These are phyloP conservation scores for Phycomyces nitens DNA, from an alignment of 192 early-diverging fungal genomes.

Conservation along the genomic window DNA sequence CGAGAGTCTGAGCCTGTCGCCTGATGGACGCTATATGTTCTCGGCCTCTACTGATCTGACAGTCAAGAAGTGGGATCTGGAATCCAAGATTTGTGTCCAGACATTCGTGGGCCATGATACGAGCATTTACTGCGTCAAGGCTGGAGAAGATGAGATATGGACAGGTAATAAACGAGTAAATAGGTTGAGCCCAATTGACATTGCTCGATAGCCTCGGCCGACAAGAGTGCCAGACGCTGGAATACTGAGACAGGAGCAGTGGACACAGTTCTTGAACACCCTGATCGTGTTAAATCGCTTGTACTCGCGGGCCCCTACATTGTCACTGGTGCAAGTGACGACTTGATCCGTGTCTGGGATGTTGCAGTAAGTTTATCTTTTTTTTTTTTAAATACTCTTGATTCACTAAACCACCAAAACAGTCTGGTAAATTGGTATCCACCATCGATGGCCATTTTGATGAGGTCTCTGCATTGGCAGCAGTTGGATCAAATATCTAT, in stretches of 20 bases:
- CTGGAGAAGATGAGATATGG: slow-evolving; percentile 70
- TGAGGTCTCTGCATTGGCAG: slow-evolving; percentile 71
- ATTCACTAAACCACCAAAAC: neutral
- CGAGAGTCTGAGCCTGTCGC: slow-evolving; percentile 49
- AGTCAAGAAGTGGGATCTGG: slow-evolving; percentile 61
- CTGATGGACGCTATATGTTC: slow-evolving; percentile 47
- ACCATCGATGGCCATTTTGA: slow-evolving; percentile 86
- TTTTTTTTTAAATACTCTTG: slow-evolving; percentile 10
- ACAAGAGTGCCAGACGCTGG: slow-evolving; percentile 86
- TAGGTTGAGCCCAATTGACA: too few relatives aligned
- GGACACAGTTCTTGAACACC: slow-evolving; percentile 76
- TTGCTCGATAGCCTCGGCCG: slow-evolving; percentile 68
- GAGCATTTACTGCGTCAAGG: slow-evolving; percentile 63
- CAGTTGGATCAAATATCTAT: slow-evolving; percentile 62
- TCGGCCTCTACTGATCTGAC: slow-evolving; percentile 65
- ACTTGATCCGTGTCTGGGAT: slow-evolving; percentile 84
- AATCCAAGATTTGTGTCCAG: slow-evolving; percentile 42
- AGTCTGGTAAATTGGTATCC: slow-evolving; percentile 74
- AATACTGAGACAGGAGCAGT: slow-evolving; percentile 69
- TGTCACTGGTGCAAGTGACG: slow-evolving; percentile 81
- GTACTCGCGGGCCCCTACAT: slow-evolving; percentile 64
- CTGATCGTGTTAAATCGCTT: slow-evolving; percentile 76
- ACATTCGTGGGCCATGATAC: slow-evolving; percentile 74
- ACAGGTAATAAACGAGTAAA: too few relatives aligned
- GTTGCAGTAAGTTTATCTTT: slow-evolving; percentile 58